These are phyloP conservation scores for Sphagnurus paluster DNA, from an alignment of 1,284 basidiomycete genomes.

Conservation along the genomic window DNA sequence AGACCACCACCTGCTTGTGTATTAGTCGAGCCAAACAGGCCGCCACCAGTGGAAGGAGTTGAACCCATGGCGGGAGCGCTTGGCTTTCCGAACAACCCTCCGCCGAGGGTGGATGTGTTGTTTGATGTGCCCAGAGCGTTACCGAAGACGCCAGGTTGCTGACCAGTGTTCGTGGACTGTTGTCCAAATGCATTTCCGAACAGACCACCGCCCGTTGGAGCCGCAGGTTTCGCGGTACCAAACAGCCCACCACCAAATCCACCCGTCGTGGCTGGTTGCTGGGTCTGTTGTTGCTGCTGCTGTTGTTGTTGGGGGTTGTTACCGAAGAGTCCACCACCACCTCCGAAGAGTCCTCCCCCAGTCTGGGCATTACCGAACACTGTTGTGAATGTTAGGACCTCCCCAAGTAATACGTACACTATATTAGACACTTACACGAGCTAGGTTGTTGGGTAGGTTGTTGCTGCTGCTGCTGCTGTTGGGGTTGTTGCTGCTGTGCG, in stretches of 20 bases:
- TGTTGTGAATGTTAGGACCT: not conserved
- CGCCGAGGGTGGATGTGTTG: constrained; percentile 31
- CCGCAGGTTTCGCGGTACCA: constrained; percentile 33
- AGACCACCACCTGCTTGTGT: constrained; percentile 26
- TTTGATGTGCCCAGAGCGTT: constrained; percentile 29
- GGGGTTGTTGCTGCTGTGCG: constrained; percentile 28
- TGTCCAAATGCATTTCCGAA: constrained; percentile 38
- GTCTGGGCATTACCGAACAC: constrained; percentile 10
- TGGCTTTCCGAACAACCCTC: constrained; percentile 46
- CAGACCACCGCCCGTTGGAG: constrained; percentile 42
- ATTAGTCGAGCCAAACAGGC: constrained; percentile 48
- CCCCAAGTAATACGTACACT: no score
- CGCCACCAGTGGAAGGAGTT: constrained; percentile 39
- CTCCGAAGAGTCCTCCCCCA: constrained; percentile 21
- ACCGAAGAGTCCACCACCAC: constrained; percentile 28
- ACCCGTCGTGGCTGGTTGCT: constrained; percentile 21
- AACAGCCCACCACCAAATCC: constrained; percentile 44
- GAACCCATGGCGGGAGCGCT: constrained; percentile 35
- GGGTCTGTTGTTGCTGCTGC: constrained; percentile 27
- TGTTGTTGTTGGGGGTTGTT: constrained; percentile 24
- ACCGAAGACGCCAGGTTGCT: constrained; percentile 27
- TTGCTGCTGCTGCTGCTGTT: constrained; percentile 26
- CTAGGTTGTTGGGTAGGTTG: constrained; percentile 10
- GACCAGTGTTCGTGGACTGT: constrained; percentile 22
- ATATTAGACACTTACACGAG: not conserved